Conservation (phyloP, 306 rosid genomes). For the Bauhinia variegata region DNA sequence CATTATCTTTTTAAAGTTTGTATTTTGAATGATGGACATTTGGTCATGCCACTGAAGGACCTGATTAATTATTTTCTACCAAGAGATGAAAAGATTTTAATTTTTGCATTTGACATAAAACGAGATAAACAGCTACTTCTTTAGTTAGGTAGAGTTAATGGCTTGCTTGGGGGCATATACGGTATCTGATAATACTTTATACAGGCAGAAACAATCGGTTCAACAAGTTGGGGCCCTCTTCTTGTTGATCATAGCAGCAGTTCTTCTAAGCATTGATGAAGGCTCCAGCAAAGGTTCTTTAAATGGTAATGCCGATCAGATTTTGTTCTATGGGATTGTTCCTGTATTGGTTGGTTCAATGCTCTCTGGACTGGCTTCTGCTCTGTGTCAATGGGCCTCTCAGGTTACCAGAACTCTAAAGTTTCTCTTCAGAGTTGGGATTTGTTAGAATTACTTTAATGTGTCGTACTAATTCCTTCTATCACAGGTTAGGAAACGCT, state of each 20-base stretch:
- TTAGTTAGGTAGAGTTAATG: conserved; percentile 12
- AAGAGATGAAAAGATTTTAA: conserved; percentile 4
- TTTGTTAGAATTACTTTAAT: conserved; percentile 13
- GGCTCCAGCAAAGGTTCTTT: conserved; percentile 76
- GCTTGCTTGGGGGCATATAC: neutral
- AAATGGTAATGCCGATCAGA: conserved; percentile 63
- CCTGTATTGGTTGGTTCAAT: conserved; percentile 91
- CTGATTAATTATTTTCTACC: neutral
- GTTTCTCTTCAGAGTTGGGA: conserved; percentile 24
- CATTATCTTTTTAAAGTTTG: neutral
- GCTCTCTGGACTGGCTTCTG: conserved; percentile 94
- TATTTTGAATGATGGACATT: neutral
- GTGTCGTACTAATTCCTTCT: conserved; percentile 30
- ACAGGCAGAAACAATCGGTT: conserved; percentile 90
- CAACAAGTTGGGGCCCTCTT: conserved; percentile 92
- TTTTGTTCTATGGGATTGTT: conserved; percentile 79
- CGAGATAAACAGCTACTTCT: neutral
- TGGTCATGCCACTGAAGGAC: neutral
- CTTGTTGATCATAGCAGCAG: conserved; percentile 85
- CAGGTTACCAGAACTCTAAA: conserved; percentile 64
- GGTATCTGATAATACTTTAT: conserved; percentile 40
- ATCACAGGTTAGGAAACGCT: conserved; percentile 89
- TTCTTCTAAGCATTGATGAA: conserved; percentile 90
- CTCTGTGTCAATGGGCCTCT: conserved; percentile 98
- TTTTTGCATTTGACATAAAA: neutral